phyloP scores from a whole-genome alignment of 768 basidiomycete genomes.

The Lactarius indigo region DNA sequence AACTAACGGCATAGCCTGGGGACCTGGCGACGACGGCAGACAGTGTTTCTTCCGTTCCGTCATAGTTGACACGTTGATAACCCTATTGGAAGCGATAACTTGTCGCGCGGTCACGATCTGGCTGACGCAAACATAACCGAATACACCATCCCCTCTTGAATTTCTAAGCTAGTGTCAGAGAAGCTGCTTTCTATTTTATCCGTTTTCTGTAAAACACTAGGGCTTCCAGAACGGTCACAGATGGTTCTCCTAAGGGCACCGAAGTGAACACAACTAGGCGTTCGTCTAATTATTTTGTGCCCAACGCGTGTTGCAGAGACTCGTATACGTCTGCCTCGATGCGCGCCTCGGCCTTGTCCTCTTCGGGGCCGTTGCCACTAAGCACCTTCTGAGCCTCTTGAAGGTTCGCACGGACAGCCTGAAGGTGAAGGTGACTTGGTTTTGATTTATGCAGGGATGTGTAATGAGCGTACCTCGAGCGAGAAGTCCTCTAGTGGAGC shows the following conservation, averaged over 20 bases:
- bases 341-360: conserved; percentile 88
- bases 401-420: conserved; percentile 90
- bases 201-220: neutral
- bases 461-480: conserved; percentile 58
- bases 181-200: conserved; percentile 1
- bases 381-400: conserved; percentile 84
- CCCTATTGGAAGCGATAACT: neutral
- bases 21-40: too few species aligned
- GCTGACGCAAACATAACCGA: neutral
- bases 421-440: conserved; percentile 12
- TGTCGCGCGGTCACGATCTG: neutral
- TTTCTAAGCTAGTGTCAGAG: neutral
- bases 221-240: neutral
- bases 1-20: neutral
- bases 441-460: neutral
- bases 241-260: neutral
- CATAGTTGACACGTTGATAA: neutral
- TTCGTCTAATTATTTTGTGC: conserved; percentile 39
- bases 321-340: conserved; percentile 98
- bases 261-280: conserved; percentile 6
- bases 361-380: conserved; percentile 81
- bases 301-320: conserved; percentile 83
- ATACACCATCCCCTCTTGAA: neutral
- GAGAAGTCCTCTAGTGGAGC: conserved; percentile 91
- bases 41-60: neutral